Evolutionary conservation across 768 basidiomycete species (phyloP), one percentile per base, ranked within the genome.

Genomic region (Suillus alpinus): DNA sequence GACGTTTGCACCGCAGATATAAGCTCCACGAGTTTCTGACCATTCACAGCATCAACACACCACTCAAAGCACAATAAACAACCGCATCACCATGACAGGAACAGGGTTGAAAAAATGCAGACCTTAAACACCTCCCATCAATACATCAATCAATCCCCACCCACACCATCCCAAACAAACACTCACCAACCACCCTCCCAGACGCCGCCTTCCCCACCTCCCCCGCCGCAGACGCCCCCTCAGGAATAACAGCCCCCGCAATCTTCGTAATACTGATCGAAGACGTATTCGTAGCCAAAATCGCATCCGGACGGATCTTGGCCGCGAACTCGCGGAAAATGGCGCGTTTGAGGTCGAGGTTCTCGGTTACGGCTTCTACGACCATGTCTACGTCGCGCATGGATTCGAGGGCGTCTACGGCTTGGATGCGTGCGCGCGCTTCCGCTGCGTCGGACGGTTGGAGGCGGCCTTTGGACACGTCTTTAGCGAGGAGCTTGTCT

Each of bases 91-190:
- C 95, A 97, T 97, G 36, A 96, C 91, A 3, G 95, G 95, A 4
- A 97, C 95, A 4, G 95, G 95, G 69, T 98, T 96, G 79, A 97
- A 96, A 80, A 95, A 97, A 72, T 96, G 94, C 44, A 96, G 78
- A 13, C 88, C 92, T 94, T 57, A 12, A 46, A 32, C 32, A 32
- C 61, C 46, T 59, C 39, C 58, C 32, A 26, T 26, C 26, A 26
- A 26, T 26, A 26, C 26, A 40, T 37, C 14, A 20, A 52, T 49
- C 41, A 50, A 39, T 50, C 46, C 7, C 39, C 14, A 18, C 43
- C 23, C 32, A 16, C 46, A 18, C 4, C 20, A 36, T 37, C 37
- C 26, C 10, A 49, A 39, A 3, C 53, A 58, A 39, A 3, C 53
- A 58, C 85, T 60, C 66, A 91, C 91, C 94, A 56, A 97, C 92